Base-by-base conservation (phyloP, 208 protist species). In the Trypanosomatidae sp. region DNA sequence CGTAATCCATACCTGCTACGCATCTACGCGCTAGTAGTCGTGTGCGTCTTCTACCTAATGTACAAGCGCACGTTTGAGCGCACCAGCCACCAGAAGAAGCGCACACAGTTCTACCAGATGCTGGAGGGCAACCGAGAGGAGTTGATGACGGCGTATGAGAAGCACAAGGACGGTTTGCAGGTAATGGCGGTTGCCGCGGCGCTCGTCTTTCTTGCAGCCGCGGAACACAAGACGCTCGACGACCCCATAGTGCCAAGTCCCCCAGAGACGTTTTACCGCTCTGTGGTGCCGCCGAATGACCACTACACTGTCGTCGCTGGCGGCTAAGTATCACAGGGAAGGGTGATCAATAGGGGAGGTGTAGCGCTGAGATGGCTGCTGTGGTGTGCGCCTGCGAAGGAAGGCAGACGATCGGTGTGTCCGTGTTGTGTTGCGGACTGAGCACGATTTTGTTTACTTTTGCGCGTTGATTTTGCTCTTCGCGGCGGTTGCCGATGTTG, bases 1-100 rank as follows among this genome's bases (percentile, higher is more conserved):
- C 74, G 76, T 9, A 91, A 89, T 65, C 71, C 77, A 22, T 53
- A 73, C 49, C 10, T 91, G 13, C 73, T 95, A 30, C 69, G 77
- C 15, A 56, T 90, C 25, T 91, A 88, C 75, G 71, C 84, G 36
- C 9, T 87, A 8, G 17, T 92, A 3, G 43, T 87, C 19, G 22
- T 82, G 30, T 52, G 80, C 7, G 74, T 81, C 4, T 65, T 88
- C 30, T 95, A 87, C 66, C 81, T 94, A 22, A 83, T 83, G 56
- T 94, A 87, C 71, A 76, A 86, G 64, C 80, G 82, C n/a, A 78
- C 87, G 10, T 95, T 94, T 85, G 87, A 86, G 22, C 80, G 88
- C 22, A 71, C 67, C 4, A 67, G 39, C 13, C 88, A 92, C 65
- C 84, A 91, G 12, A 44, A 76, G 7, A 69, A 73, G 41, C 81